phyloP scores from a whole-genome alignment of 2,329 filamentous ascomycete species.

The Podosphaera leucotricha region DNA sequence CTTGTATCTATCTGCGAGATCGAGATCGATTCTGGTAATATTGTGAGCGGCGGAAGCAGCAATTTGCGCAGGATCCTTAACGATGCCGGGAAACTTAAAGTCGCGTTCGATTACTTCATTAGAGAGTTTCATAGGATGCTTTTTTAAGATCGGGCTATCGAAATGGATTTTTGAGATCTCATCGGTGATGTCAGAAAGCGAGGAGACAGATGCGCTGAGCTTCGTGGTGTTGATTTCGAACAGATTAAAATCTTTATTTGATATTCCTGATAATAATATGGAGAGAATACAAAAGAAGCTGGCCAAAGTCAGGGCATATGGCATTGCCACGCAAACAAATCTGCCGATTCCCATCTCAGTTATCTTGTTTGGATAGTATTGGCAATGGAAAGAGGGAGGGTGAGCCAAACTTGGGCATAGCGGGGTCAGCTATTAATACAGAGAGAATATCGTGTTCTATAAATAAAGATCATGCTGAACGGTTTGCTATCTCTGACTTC shows the following conservation, averaged over 20 bases:
- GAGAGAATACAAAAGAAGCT: conserved; percentile 47
- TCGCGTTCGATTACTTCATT: conserved; percentile 3
- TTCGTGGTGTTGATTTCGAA: conserved; percentile 38
- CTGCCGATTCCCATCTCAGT: conserved; percentile 45
- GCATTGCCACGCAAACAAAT: conserved; percentile 67
- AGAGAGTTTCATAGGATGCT: too few species aligned
- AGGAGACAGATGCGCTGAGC: conserved; percentile 20
- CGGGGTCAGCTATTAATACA: too few species aligned
- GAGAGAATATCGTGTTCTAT: too few species aligned
- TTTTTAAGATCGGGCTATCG: too few species aligned
- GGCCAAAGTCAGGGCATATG: conserved; percentile 58
- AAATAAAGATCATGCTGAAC: too few species aligned
- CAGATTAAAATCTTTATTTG: conserved; percentile 31
- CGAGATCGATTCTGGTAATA: conserved; percentile 28
- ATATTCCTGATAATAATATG: conserved; percentile 29
- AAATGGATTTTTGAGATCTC: neutral
- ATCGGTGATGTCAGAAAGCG: conserved; percentile 8
- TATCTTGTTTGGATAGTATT: too few species aligned
- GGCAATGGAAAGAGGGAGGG: too few species aligned
- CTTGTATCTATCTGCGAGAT: conserved; percentile 49
- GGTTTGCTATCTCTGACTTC: too few species aligned
- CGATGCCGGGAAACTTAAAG: neutral
- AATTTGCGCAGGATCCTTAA: neutral
- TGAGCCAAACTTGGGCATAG: too few species aligned
- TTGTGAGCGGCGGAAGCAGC: neutral